Base-by-base conservation (phyloP, 805 yeast species). In the Cyberlindnera saturnus region DNA sequence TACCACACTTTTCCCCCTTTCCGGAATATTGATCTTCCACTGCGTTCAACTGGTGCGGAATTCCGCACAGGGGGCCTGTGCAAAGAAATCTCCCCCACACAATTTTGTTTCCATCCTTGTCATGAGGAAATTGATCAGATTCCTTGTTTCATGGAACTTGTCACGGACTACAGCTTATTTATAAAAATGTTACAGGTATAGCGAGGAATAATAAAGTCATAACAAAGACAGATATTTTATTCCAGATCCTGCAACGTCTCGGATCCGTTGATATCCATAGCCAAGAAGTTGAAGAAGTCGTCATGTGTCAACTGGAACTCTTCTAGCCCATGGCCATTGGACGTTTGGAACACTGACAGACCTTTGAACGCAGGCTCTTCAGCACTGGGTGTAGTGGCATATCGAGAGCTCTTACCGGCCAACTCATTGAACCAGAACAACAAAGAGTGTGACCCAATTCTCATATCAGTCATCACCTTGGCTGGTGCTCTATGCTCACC, bases 391-490 rank as follows among this genome's bases (percentile, higher is more conserved):
- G 32, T 38, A 28, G 11, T 31, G 7, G 13, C 20, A 17, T 35
- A 38, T 28, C 34, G 4, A 18, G 20, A 31, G 13, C 31, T 45
- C 31, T 52, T 51, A 3, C 48, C 49, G 1, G 59, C 52, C 17
- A 52, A 42, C 40, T 58, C 53, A 34, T 55, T 55, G 43, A 61
- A 51, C 58, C 61, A 57, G 40, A 52, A 53, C n/a, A 63, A 46
- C 18, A 62, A 41, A 3, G 60, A 54, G 45, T 61, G 62, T 14
- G 64, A 59, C 18, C 61, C 62, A 26, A 61, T 53, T 33, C 63
- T 52, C 60, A 62, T 60, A 43, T 62, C 66, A 1, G 65, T 54
- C 34, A 67, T 61, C 14, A 69, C 70, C 40, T 58, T 59, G 11
- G 64, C 61, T 4, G 68, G 67, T 38, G 62, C 66, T 41, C 53